Evolutionary conservation across 495 filamentous ascomycete species (phyloP), one percentile per base, ranked within the genome.

Genomic region (Aspergillus panamensis): DNA sequence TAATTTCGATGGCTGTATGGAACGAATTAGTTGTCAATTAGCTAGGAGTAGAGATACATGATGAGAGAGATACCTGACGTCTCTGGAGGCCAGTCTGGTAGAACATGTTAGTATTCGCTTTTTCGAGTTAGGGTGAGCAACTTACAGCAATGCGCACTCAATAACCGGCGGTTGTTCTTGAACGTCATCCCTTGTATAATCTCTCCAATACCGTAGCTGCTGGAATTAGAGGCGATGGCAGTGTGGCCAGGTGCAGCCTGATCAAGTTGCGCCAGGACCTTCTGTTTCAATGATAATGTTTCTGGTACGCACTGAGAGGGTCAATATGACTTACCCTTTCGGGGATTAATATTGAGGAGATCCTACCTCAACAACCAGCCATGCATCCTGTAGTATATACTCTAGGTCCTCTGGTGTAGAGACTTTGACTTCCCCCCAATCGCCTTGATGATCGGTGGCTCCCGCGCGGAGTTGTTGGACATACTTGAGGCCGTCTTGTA

Each of bases 141-240:
- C 70, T 48, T 64, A 73, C 73, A 76, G 37, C 63, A 73, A 59
- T 76, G 73, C 10, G 66, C 56, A 53, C 64, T 76, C 32, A 74
- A 35, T 25, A 72, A 51, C 31, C 73, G 37, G 1, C 62, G 35
- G 3, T 53, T 50, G 40, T 66, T 47, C 30, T 64, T 67, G 40
- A 74, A 56, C 7, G 55, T 51, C 43, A 74, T 45, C 0, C 63
- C 65, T n/a, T 69, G 61, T 0, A 70, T 61, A 35, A 76, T 70
- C 51, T 76, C 72, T 9, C 52, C 51, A 19, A 74, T 70, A 20
- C 62, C 64, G 55, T 68, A 73, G 55, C 72, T 74, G 55, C 73
- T 76, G 0, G 73, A 76, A 45, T 76, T 76, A 2, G 73, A 74
- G 6, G 70, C 73, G 33, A 76, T 70, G n/a, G 73, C 66, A 0